Evolutionary conservation across 164 flowering plant genomes (phyloP), one percentile per base, ranked within the genome.

Genomic region (Magnolia kwangsiensis): DNA sequence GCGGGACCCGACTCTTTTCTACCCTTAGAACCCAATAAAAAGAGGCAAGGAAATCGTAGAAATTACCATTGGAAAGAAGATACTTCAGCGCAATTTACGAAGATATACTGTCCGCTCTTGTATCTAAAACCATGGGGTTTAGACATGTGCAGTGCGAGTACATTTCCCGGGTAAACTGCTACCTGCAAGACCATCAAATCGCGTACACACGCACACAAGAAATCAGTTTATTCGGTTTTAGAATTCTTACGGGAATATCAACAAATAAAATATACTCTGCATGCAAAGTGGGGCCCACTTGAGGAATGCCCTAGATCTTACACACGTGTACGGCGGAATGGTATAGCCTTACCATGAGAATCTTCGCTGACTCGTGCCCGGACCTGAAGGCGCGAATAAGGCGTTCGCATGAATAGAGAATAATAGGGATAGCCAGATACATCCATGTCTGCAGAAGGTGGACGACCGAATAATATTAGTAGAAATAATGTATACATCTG

Each of bases 101-200:
- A 88, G 0, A 90, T 85, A 58, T 90, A 90, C 66, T 89, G 92
- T 50, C 94, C 92, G 64, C 92, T 90, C 5, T 73, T 87, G 85
- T 90, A 90, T 31, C 74, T 86, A 50, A 90, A 90, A 73, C 89
- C 89, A 9, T 83, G 86, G 61, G 94, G 94, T 45, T 87, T 90
- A 0, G 90, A 82, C 90, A 90, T 88, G 23, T 83, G 87, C 66
- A 90, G 74, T 0, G 92, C 75, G 27, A 90, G 45, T 1, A 88
- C 94, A 72, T 89, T 87, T 78, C 94, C 92, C 0, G 90, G 90
- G 74, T 89, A 89, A n/a, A 88, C 88, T 2, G 90, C 90, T 50
- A 87, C 92, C 92, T 90, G 79, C 20, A 77, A 74, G 10, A 51
- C 16, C 20, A 73, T 45, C 71, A 37, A 27, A 68, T 29, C 0